These are phyloP conservation scores for Endoconidiophora polonica DNA, from an alignment of 2,329 filamentous ascomycete species.

Conservation along the genomic window DNA sequence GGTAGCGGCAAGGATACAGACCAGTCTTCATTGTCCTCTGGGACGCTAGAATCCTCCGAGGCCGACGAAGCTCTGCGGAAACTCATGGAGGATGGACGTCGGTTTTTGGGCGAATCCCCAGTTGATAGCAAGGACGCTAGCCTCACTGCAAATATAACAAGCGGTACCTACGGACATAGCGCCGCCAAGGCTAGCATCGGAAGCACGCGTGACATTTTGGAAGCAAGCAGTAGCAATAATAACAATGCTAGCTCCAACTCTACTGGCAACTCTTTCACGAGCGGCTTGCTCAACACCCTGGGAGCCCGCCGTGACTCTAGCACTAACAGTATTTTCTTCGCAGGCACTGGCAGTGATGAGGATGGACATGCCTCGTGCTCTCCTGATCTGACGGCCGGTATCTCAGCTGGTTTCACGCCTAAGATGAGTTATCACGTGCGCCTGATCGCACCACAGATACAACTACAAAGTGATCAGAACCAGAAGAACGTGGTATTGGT, in stretches of 20 bases:
- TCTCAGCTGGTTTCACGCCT: slow-evolving; percentile 73
- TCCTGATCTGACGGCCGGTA: slow-evolving; percentile 49
- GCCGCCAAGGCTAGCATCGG: slow-evolving; percentile 6
- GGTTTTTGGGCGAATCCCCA: slow-evolving; percentile 46
- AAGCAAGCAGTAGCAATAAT: not conserved
- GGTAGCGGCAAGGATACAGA: slow-evolving; percentile 5
- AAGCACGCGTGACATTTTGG: slow-evolving; percentile 2
- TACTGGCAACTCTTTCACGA: not conserved
- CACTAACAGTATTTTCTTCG: slow-evolving; percentile 11
- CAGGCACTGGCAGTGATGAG: not conserved
- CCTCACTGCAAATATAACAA: not conserved
- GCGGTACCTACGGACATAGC: slow-evolving; percentile 4
- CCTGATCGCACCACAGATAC: slow-evolving; percentile 91
- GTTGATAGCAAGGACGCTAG: not conserved
- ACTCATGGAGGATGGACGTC: slow-evolving; percentile 67
- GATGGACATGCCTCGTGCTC: slow-evolving; percentile 23
- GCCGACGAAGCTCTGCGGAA: slow-evolving; percentile 76
- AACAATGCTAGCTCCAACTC: not conserved
- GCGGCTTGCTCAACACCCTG: not conserved
- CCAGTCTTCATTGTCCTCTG: not conserved
- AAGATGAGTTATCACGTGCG: slow-evolving; percentile 91
- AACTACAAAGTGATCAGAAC: slow-evolving; percentile 97
- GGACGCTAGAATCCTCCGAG: slow-evolving; percentile 22
- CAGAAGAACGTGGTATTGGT: slow-evolving; percentile 92
- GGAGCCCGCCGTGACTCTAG: slow-evolving; percentile 6